A percentile compares a stretch with the other conserved stretches of the same genome.
These are phyloP conservation scores for Mycena venus DNA, from an alignment of 768 basidiomycete species.

Conservation along the genomic window DNA sequence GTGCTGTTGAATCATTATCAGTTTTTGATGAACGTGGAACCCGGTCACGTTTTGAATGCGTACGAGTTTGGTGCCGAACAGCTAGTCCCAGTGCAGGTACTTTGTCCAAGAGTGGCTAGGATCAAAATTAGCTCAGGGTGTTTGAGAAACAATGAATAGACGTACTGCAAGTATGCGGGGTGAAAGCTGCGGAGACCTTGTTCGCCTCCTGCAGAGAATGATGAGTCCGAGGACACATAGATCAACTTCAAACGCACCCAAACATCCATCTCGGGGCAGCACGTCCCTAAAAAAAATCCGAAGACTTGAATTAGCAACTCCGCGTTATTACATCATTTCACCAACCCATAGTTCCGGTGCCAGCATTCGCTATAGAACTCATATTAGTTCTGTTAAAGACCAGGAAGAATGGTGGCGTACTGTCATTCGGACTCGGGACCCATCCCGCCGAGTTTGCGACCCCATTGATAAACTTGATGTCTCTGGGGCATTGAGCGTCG, in stretches of 20 bases:
- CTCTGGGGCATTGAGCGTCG: not conserved
- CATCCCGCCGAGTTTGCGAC: constrained; percentile 20
- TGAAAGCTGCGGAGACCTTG: constrained; percentile 49
- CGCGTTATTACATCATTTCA: not conserved
- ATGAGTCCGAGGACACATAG: constrained; percentile 41
- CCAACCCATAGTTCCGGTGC: constrained; percentile 42
- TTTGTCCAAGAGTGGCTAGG: constrained; percentile 31
- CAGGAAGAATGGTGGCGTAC: not conserved
- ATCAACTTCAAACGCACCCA: constrained; percentile 2
- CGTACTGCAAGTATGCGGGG: constrained; percentile 55
- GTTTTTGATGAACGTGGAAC: not conserved
- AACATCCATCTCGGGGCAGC: constrained; percentile 33
- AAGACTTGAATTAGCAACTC: no score
- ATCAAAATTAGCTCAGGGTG: not conserved
- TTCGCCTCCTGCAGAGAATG: constrained; percentile 23
- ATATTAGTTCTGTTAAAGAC: not conserved
- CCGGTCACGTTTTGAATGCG: no score
- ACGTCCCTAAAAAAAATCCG: not conserved
- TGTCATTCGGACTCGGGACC: constrained; percentile 15
- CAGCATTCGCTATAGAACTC: constrained; percentile 45
- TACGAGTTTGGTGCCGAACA: constrained; percentile 41
- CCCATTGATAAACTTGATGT: constrained; percentile 1
- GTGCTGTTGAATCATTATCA: constrained; percentile 37
- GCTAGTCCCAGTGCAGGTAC: constrained; percentile 48
- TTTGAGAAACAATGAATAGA: not conserved